A percentile compares a stretch with the other conserved stretches of the same genome.
Conservation (phyloP, 148 eudicot species). For the Rhododendron molle region DNA sequence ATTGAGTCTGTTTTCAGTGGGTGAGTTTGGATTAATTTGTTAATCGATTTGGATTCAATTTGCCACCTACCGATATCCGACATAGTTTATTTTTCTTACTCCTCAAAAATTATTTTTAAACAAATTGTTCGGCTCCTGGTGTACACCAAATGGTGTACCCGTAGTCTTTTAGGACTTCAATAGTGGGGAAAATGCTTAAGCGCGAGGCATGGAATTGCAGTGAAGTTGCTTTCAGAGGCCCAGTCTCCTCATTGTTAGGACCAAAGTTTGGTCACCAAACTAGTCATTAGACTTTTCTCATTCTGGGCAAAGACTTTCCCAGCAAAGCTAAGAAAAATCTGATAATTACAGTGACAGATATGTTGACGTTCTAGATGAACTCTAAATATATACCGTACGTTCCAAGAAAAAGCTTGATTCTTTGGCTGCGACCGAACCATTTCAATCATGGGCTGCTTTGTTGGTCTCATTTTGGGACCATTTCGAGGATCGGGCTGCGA, state of each 20-base stretch:
- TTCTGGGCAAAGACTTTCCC: neutral
- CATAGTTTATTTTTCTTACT: neutral
- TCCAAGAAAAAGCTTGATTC: too few relatives aligned
- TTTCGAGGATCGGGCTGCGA: neutral
- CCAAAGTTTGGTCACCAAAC: too few relatives aligned
- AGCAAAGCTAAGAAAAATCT: neutral
- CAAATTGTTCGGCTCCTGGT: neutral
- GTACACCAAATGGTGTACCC: neutral
- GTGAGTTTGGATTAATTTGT: too few relatives aligned
- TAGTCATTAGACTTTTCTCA: neutral
- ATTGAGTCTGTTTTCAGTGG: too few relatives aligned
- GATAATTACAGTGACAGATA: neutral
- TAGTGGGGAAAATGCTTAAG: neutral
- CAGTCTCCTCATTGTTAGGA: neutral
- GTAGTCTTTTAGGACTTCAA: neutral
- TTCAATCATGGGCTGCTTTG: neutral
- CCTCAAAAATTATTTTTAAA: neutral
- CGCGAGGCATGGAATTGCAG: neutral
- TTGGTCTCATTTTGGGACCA: neutral
- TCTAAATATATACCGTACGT: neutral
- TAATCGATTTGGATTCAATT: too few relatives aligned
- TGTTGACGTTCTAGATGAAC: neutral
- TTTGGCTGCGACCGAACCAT: neutral
- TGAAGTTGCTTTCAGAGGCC: neutral
- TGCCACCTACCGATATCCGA: too few relatives aligned